Evolutionary conservation across 768 basidiomycete species (phyloP).

Genomic region (Dioszegia crocea): DNA sequence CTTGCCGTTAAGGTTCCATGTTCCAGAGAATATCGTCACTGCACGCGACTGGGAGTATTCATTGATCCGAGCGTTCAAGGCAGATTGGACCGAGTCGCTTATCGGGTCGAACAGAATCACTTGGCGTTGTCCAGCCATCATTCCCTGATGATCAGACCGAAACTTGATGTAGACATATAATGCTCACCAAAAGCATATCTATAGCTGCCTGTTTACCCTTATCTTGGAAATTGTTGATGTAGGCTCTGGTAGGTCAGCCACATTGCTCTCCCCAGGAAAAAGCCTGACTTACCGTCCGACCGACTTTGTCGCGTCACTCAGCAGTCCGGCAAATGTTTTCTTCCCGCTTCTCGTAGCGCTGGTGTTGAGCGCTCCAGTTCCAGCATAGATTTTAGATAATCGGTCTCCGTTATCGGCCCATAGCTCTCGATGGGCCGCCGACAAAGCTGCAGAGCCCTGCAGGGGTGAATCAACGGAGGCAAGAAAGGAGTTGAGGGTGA

Average conservation of each 20-base stretch:
- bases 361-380: conserved; percentile 74
- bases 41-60: conserved; percentile 78
- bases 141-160: conserved; percentile 61
- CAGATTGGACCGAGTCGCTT: conserved; percentile 74
- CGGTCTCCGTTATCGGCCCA: conserved; percentile 68
- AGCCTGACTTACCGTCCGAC: conserved; percentile 48
- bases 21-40: conserved; percentile 78
- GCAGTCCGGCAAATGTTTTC: conserved; percentile 83
- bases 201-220: conserved; percentile 89
- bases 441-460: conserved; percentile 58
- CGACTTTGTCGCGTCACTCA: conserved; percentile 95
- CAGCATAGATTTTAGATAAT: conserved; percentile 88
- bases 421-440: conserved; percentile 82
- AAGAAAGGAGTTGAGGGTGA: conserved; percentile 76
- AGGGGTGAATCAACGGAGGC: conserved; percentile 67
- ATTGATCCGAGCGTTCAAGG: conserved; percentile 65
- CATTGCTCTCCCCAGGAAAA: not conserved
- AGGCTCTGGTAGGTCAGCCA: conserved; percentile 76
- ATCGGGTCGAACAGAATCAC: conserved; percentile 92
- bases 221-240: conserved; percentile 97
- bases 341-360: conserved; percentile 94
- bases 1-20: conserved; percentile 93
- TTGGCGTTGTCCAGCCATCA: conserved; percentile 77
- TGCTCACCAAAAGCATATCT: conserved; percentile 82
- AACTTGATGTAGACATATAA: not conserved